Conservation (phyloP, 2,329 filamentous ascomycete genomes). For the Hypoxylon sp. region DNA sequence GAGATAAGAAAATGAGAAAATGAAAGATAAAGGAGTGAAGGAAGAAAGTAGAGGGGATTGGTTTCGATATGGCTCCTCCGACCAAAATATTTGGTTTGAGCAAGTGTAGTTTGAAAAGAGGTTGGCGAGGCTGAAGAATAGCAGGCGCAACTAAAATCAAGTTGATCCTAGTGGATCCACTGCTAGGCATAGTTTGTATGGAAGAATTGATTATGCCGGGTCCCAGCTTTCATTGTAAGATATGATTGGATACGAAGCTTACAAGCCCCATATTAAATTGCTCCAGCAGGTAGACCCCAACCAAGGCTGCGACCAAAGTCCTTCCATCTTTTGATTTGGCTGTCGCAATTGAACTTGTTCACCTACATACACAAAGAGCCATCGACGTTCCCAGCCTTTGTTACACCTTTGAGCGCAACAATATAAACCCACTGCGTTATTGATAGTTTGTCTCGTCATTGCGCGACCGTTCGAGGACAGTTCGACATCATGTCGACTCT, state of each 20-base stretch:
- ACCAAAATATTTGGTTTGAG: slow-evolving; percentile 22
- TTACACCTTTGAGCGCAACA: background rate
- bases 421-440: background rate
- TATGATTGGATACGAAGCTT: slow-evolving; percentile 20
- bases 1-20: background rate
- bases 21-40: background rate
- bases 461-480: slow-evolving; percentile 12
- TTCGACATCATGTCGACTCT: slow-evolving; percentile 81
- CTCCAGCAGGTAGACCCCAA: slow-evolving; percentile 16
- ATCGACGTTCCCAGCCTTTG: background rate
- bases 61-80: slow-evolving; percentile 11
- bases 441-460: background rate
- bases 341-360: slow-evolving; percentile 32
- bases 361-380: slow-evolving; percentile 23
- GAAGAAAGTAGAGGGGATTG: background rate
- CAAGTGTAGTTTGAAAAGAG: slow-evolving; percentile 6
- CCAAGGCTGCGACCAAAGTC: slow-evolving; percentile 35
- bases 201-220: slow-evolving; percentile 30
- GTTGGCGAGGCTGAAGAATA: slow-evolving; percentile 36
- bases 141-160: slow-evolving; percentile 23
- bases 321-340: slow-evolving; percentile 23
- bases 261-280: slow-evolving; percentile 34
- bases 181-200: slow-evolving; percentile 10
- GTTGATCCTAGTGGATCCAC: slow-evolving; percentile 14
- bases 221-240: background rate